Evolutionary conservation across 306 rosid genomes (phyloP).

Genomic region (Malus orientalis): DNA sequence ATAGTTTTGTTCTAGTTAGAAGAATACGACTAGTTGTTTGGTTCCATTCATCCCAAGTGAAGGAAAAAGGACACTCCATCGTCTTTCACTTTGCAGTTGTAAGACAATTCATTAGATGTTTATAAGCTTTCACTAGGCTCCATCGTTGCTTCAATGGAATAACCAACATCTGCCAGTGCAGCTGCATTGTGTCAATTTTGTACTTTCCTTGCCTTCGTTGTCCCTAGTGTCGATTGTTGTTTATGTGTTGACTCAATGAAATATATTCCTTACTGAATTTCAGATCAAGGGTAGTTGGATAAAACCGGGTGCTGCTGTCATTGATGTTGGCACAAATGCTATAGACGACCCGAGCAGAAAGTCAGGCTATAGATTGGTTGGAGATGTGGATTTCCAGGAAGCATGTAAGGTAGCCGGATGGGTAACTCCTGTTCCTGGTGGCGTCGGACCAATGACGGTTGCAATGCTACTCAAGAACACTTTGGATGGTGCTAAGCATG

Average conservation of each 20-base stretch:
- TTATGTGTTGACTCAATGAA: background rate
- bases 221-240: background rate
- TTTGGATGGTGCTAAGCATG: slow-evolving; percentile 73
- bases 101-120: background rate
- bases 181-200: background rate
- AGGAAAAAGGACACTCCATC: background rate
- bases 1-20: background rate
- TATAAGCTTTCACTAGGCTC: background rate
- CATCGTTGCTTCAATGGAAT: background rate
- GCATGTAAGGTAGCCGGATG: slow-evolving; percentile 81
- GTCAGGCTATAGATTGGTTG: slow-evolving; percentile 82
- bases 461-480: slow-evolving; percentile 86
- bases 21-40: background rate
- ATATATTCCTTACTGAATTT: background rate
- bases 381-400: slow-evolving; percentile 85
- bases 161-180: background rate
- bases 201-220: background rate
- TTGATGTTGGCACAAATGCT: slow-evolving; percentile 88
- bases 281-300: slow-evolving; percentile 87
- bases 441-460: slow-evolving; percentile 90
- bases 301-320: slow-evolving; percentile 91
- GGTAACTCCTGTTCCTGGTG: slow-evolving; percentile 93
- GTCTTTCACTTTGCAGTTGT: background rate
- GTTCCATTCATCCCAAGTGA: background rate
- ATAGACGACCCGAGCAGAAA: slow-evolving; percentile 68